Evolutionary conservation across 371 early-diverging fungal genomes (phyloP), one percentile per base, ranked within the genome.

Genomic region (Scutellospora calospora): DNA sequence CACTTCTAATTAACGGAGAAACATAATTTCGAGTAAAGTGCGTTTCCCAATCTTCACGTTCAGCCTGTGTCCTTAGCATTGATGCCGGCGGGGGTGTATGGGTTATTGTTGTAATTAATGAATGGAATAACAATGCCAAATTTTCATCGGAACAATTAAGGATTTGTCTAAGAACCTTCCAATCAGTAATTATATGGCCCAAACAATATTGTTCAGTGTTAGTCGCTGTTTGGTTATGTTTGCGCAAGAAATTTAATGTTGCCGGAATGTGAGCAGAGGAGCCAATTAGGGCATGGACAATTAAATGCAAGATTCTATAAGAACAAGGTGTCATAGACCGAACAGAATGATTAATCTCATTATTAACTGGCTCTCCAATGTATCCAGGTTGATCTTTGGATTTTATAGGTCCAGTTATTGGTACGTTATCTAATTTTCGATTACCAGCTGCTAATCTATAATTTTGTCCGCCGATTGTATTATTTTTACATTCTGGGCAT

Each of bases 241-340:
- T 63, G 1, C 11, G 22, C 9, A 76, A 18, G 25, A 76, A 76
- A 25, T 22, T 33, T 38, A n/a, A 4, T n/a, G 62, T 73, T 3
- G 25, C 25, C 5, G 72, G 29, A 38, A 71, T 54, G 29, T 59
- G 73, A 20, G 60, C 18, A 2, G 63, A 76, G 49, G 16, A 25
- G 73, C 49, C 5, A 63, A 81, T 52, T 4, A 81, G 25, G 4
- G 45, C 22, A 35, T 81, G 81, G 60, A 73, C 66, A 4, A 81
- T 60, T 49, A 81, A 59, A 76, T 81, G 81, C 6, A 81, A 76
- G n/a, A 75, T 66, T 5, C 81, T 49, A 55, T 62, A 81, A 14
- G 81, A 60, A 27, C 31, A 49, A 27, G 81, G 54, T 59, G 75
- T 11, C 38, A 81, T 22, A 14, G 63, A 8, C 65, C 81, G 38